phyloP scores from a whole-genome alignment of 2,329 filamentous ascomycete genomes.

The Aphanoascus verrucosus region DNA sequence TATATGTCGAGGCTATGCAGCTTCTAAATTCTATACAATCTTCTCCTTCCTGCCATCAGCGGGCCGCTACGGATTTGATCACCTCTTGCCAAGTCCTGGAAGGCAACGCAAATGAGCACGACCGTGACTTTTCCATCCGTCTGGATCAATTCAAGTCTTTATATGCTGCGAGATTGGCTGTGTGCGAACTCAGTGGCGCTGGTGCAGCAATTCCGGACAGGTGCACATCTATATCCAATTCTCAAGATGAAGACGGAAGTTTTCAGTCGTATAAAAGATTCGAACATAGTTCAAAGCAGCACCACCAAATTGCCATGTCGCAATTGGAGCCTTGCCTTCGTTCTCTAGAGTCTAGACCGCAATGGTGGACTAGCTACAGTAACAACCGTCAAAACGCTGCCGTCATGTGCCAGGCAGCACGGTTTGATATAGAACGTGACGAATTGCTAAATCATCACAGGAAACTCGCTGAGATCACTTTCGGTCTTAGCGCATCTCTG shows the following conservation, averaged over 20 bases:
- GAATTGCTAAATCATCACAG: conserved; percentile 33
- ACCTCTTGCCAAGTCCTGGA: conserved; percentile 44
- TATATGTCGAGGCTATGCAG: conserved; percentile 36
- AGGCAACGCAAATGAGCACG: conserved; percentile 20
- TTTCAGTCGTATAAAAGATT: conserved; percentile 12
- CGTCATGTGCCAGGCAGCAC: conserved; percentile 51
- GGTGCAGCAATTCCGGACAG: conserved; percentile 40
- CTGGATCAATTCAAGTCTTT: conserved; percentile 43
- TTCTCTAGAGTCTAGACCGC: conserved; percentile 44
- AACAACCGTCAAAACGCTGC: conserved; percentile 52
- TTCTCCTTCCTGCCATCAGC: conserved; percentile 42
- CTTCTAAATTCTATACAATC: conserved; percentile 37
- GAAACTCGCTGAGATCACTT: conserved; percentile 29
- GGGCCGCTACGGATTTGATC: conserved; percentile 44
- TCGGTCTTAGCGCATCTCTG: conserved; percentile 28
- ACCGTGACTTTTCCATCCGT: conserved; percentile 21
- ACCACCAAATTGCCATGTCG: conserved; percentile 7
- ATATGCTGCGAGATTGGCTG: conserved; percentile 52
- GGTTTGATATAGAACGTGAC: conserved; percentile 47
- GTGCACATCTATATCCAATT: conserved; percentile 42
- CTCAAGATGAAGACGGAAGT: background rate
- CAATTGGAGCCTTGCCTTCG: conserved; percentile 43
- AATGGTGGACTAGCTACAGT: conserved; percentile 55
- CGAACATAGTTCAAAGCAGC: background rate
- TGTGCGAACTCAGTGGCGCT: conserved; percentile 51